Percentiles rank a stretch among this genome's conserved stretches.
Evolutionary conservation across 768 basidiomycete species (phyloP).

Genomic region (Auriscalpium vulgare): DNA sequence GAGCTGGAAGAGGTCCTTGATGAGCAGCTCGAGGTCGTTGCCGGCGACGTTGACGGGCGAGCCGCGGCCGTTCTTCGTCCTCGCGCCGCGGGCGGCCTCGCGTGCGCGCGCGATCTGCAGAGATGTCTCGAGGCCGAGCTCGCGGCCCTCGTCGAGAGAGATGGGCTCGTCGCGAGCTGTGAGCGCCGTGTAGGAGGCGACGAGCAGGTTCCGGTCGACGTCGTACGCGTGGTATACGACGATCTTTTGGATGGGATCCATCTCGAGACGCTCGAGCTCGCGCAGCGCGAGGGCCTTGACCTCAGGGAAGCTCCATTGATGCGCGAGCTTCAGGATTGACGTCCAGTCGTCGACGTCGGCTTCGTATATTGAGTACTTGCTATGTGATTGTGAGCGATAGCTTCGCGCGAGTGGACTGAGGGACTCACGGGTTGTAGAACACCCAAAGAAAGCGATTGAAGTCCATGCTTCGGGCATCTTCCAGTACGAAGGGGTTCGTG

Average conservation of each 20-base stretch:
- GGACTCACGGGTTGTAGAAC: conserved; percentile 26
- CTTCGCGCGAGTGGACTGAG: too few species aligned
- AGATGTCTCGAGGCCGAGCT: conserved; percentile 49
- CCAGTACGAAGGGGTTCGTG: conserved; percentile 21
- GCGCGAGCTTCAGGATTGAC: conserved; percentile 42
- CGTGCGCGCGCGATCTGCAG: conserved; percentile 45
- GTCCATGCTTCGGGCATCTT: conserved; percentile 17
- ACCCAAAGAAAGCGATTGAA: conserved; percentile 24
- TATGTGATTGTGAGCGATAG: conserved; percentile 16
- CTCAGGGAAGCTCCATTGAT: conserved; percentile 46
- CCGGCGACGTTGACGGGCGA: not conserved
- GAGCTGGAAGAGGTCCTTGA: conserved; percentile 11
- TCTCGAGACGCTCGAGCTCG: conserved; percentile 37
- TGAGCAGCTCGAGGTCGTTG: conserved; percentile 5
- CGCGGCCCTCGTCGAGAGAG: conserved; percentile 41
- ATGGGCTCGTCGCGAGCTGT: conserved; percentile 44
- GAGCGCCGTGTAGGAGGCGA: conserved; percentile 45
- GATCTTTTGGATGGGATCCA: conserved; percentile 46
- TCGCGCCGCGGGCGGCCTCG: conserved; percentile 26
- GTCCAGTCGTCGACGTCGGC: conserved; percentile 45
- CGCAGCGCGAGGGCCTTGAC: conserved; percentile 44
- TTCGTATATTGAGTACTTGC: conserved; percentile 48
- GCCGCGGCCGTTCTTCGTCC: not conserved
- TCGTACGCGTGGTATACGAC: conserved; percentile 44
- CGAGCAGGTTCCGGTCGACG: conserved; percentile 39